Conservation (phyloP, 108 stramenopile species). For the Skeletonema tropicum region DNA sequence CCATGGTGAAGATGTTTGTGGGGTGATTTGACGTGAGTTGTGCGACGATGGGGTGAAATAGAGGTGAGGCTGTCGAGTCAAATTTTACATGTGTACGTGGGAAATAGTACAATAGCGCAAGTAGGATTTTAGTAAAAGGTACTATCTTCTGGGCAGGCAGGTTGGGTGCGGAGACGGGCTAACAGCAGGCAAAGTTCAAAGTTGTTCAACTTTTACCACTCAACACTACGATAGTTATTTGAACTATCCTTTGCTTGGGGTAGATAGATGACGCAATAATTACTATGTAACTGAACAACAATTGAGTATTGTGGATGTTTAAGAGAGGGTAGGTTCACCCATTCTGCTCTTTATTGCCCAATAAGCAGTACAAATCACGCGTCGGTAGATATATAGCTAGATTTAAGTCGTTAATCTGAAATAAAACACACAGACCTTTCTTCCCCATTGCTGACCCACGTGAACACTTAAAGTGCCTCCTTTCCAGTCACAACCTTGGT, state of each 20-base stretch:
- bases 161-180: background rate
- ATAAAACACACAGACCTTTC: background rate
- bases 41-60: background rate
- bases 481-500: slow-evolving; percentile 68
- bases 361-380: background rate
- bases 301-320: too few relatives aligned
- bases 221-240: too few relatives aligned
- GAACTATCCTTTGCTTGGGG: too few relatives aligned
- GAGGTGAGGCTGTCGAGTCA: background rate
- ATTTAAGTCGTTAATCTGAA: background rate
- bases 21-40: background rate
- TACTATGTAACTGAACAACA: too few relatives aligned
- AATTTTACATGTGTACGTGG: background rate
- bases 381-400: background rate
- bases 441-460: background rate
- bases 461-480: slow-evolving; percentile 51
- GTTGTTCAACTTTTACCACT: too few relatives aligned
- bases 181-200: too few relatives aligned
- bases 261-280: too few relatives aligned
- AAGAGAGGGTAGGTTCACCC: too few relatives aligned
- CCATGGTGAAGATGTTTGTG: slow-evolving; percentile 36
- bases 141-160: background rate
- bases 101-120: background rate
- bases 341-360: background rate
- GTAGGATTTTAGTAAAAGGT: background rate